Percentiles rank a stretch among this genome's conserved stretches.
Evolutionary conservation across 768 basidiomycete genomes (phyloP).

Genomic region (Cyclocybe aegerita): DNA sequence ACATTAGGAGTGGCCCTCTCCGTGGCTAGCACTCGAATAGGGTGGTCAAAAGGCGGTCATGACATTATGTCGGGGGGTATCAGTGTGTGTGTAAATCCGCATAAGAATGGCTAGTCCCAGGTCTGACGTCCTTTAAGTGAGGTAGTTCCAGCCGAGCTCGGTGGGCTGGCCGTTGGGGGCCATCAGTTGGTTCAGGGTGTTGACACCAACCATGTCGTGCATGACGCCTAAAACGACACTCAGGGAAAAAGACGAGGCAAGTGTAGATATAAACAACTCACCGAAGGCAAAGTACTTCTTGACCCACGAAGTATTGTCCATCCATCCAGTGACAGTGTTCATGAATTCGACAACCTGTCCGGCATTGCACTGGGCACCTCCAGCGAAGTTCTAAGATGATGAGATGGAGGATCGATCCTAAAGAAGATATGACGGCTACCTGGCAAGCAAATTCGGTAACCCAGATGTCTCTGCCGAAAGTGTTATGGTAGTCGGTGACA

Average conservation of each 20-base stretch:
- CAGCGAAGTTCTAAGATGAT: conserved; percentile 50
- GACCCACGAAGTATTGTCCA: conserved; percentile 45
- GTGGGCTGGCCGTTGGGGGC: conserved; percentile 43
- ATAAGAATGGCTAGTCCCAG: conserved; percentile 1
- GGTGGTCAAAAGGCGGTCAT: conserved; percentile 10
- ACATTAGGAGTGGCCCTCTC: conserved; percentile 8
- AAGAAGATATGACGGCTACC: conserved; percentile 27
- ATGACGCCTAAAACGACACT: conserved; percentile 45
- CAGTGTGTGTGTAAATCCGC: conserved; percentile 11
- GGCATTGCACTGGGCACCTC: conserved; percentile 37
- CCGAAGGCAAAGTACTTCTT: conserved; percentile 58
- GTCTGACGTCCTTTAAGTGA: conserved; percentile 28
- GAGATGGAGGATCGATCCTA: background rate
- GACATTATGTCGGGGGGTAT: conserved; percentile 24
- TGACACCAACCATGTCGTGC: conserved; percentile 56
- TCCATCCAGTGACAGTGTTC: conserved; percentile 37
- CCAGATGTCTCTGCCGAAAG: conserved; percentile 47
- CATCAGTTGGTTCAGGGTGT: conserved; percentile 54
- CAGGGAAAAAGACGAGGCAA: background rate
- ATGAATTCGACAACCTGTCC: conserved; percentile 51
- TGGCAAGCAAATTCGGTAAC: conserved; percentile 75
- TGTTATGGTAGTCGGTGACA: conserved; percentile 42
- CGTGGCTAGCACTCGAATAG: conserved; percentile 19
- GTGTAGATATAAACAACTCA: conserved; percentile 27
- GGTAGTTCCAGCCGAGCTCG: conserved; percentile 49